Evolutionary conservation across 2,329 filamentous ascomycete genomes (phyloP), one percentile per base, ranked within the genome.

Genomic region (Arachnomyces sp.): DNA sequence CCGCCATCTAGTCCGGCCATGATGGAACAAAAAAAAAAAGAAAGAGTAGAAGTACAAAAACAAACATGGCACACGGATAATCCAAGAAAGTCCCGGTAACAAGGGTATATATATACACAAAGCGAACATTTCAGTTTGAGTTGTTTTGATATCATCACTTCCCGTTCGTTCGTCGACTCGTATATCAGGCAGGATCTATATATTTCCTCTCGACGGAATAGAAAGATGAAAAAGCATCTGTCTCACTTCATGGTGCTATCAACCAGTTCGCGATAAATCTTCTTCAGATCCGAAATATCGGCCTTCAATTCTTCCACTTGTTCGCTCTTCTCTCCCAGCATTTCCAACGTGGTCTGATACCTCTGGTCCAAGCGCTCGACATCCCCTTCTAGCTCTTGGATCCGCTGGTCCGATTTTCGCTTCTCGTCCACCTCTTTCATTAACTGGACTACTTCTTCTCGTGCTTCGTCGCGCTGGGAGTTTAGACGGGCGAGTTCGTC

Each of bases 271-370:
- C 87, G 79, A 68, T 96, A 96, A 75, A 98, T 95, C 56, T 82
- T 83, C 71, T 98, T 98, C 60, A 98, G 74, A 69, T 98, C 92
- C 49, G 80, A 73, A 39, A 98, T 84, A 70, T 96, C 92, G 9
- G 84, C 82, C 61, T 75, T 80, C 50, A 98, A 69, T 71, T 98
- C 92, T 57, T 95, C 88, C 2, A 95, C 89, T 56, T 84, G 70
- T 71, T 98, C 92, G 62, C 87, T 95, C 76, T 95, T 95, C 75
- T 98, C 92, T 1, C 92, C 92, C 42, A 98, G 67, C 79, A 96
- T 82, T 67, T 96, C 89, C 39, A 98, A 71, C 44, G 87, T 93
- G 11, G 88, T 92, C 59, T 94, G 81, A 59, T 96, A 95, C 53
- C 90, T 74, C 46, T 78, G 71, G 54, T 86, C 81, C 48, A 95